Conservation (phyloP, 306 rosid genomes). For the Castanopsis chinensis region DNA sequence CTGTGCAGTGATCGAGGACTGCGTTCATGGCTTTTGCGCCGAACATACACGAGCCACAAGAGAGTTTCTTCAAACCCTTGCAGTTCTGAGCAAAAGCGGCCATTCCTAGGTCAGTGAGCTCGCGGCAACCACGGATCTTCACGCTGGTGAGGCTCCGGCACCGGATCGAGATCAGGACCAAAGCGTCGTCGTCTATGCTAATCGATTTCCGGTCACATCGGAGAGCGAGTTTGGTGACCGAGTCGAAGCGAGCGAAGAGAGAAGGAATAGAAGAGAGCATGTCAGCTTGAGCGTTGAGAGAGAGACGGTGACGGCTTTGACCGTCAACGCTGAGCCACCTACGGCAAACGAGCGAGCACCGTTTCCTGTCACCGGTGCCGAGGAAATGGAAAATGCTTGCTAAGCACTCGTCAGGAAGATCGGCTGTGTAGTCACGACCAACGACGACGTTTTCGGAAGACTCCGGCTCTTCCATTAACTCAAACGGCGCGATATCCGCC, state of each 20-base stretch:
- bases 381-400: slow-evolving; percentile 56
- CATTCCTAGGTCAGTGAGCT: slow-evolving; percentile 59
- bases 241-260: slow-evolving; percentile 60
- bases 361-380: slow-evolving; percentile 53
- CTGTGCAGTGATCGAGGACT: slow-evolving; percentile 43
- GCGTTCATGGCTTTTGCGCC: slow-evolving; percentile 62
- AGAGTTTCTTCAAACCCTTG: slow-evolving; percentile 63
- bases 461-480: slow-evolving; percentile 7
- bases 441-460: neutral
- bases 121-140: slow-evolving; percentile 73
- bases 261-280: slow-evolving; percentile 46
- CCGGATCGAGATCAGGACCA: slow-evolving; percentile 55
- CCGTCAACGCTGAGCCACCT: slow-evolving; percentile 71
- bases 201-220: slow-evolving; percentile 63
- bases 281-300: slow-evolving; percentile 49
- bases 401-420: slow-evolving; percentile 73
- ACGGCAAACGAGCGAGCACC: slow-evolving; percentile 57
- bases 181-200: slow-evolving; percentile 62
- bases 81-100: slow-evolving; percentile 55
- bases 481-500: neutral
- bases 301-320: slow-evolving; percentile 57
- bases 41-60: slow-evolving; percentile 65
- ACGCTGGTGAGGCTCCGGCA: slow-evolving; percentile 64
- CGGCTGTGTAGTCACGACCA: slow-evolving; percentile 39
- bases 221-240: slow-evolving; percentile 67